Conservation (phyloP, 2,329 filamentous ascomycete species). For the Nemania diffusa region DNA sequence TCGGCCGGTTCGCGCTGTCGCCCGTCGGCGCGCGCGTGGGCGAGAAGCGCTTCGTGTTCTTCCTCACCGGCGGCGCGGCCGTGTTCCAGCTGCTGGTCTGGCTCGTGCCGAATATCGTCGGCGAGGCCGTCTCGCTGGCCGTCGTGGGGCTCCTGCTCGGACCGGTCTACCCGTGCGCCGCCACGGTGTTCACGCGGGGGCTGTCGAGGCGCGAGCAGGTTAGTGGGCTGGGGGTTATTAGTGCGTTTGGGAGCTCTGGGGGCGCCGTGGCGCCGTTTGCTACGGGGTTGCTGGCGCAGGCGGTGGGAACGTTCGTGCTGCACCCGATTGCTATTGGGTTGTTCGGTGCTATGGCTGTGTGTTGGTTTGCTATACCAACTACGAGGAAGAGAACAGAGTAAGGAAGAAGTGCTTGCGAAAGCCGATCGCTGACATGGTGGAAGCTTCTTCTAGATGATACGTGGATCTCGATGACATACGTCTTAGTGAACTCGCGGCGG, state of each 20-base stretch:
- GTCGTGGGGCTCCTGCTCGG: slow-evolving; percentile 80
- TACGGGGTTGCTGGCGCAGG: slow-evolving; percentile 72
- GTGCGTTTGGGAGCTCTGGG: slow-evolving; percentile 74
- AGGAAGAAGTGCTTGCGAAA: not conserved
- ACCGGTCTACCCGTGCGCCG: slow-evolving; percentile 80
- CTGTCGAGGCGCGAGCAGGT: slow-evolving; percentile 70
- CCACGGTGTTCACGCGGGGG: slow-evolving; percentile 69
- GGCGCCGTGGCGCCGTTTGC: slow-evolving; percentile 74
- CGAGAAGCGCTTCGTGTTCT: slow-evolving; percentile 75
- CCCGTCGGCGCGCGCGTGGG: slow-evolving; percentile 74
- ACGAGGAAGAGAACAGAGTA: slow-evolving; percentile 70
- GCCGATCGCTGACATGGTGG: not conserved
- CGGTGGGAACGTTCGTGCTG: slow-evolving; percentile 70
- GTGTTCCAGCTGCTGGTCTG: slow-evolving; percentile 81
- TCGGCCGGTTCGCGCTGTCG: slow-evolving; percentile 78
- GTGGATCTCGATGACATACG: not conserved
- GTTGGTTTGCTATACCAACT: slow-evolving; percentile 70
- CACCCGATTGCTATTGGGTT: slow-evolving; percentile 74
- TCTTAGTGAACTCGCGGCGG: not conserved
- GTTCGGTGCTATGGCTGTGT: slow-evolving; percentile 72
- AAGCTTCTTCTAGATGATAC: not conserved
- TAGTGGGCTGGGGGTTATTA: slow-evolving; percentile 73
- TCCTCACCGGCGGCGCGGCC: slow-evolving; percentile 68
- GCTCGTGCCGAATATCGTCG: slow-evolving; percentile 79
- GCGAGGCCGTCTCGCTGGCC: slow-evolving; percentile 73